A percentile compares a stretch with the other conserved stretches of the same genome.
Evolutionary conservation across 331 rosid species (phyloP).

Genomic region (Quercus lobata): DNA sequence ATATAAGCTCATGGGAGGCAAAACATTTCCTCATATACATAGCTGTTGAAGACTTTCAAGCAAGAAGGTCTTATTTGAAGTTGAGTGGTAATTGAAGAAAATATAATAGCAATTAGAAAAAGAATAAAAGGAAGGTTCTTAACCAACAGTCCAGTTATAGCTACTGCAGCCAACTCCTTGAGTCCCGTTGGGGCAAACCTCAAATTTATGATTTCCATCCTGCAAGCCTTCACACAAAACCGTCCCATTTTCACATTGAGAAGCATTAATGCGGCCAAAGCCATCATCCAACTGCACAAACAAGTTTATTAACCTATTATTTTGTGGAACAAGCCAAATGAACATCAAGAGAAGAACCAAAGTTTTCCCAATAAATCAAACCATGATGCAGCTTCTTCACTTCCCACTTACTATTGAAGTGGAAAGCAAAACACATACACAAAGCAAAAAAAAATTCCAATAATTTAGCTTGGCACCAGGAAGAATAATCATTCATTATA

Average conservation of each 20-base stretch:
- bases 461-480: background rate
- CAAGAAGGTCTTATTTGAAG: background rate
- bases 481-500: background rate
- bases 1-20: background rate
- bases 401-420: background rate
- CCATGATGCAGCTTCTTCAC: background rate
- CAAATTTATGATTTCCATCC: too few species aligned
- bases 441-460: background rate
- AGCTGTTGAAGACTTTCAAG: background rate
- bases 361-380: background rate
- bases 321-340: background rate
- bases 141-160: too few species aligned
- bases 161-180: too few species aligned
- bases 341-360: background rate
- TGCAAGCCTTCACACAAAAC: too few species aligned
- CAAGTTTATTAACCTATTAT: background rate
- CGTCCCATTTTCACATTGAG: too few species aligned
- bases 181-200: too few species aligned
- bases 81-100: background rate
- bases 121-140: too few species aligned
- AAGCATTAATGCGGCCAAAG: background rate
- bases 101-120: background rate
- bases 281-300: constrained; percentile 70
- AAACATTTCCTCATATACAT: background rate
- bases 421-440: background rate